These are phyloP conservation scores for Monosporozyma yasuniensis DNA, from an alignment of 805 yeast species.

Conservation along the genomic window DNA sequence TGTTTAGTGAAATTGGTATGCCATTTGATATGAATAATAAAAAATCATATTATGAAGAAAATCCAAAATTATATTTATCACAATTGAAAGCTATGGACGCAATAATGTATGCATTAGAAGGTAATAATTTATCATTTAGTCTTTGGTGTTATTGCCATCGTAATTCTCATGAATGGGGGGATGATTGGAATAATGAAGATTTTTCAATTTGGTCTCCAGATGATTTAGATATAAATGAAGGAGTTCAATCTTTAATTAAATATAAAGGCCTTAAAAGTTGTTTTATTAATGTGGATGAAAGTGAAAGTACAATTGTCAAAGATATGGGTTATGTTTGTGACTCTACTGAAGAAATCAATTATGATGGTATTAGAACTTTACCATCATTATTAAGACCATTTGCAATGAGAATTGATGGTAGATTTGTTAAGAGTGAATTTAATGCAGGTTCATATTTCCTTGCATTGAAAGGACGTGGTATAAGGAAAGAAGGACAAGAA, in stretches of 20 bases:
- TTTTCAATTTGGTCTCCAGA: constrained; percentile 77
- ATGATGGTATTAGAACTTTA: constrained; percentile 60
- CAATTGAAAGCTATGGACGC: constrained; percentile 86
- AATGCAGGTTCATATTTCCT: constrained; percentile 33
- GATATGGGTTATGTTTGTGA: neutral
- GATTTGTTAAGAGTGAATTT: constrained; percentile 46
- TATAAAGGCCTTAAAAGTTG: neutral
- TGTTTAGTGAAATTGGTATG: constrained; percentile 94
- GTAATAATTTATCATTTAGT: constrained; percentile 59
- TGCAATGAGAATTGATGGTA: constrained; percentile 57
- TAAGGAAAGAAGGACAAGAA: constrained; percentile 7
- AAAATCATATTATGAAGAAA: constrained; percentile 42
- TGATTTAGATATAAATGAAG: constrained; percentile 27
- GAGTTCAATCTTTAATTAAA: neutral
- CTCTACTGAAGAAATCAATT: constrained; percentile 8
- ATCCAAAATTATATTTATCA: constrained; percentile 60
- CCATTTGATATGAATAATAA: constrained; percentile 92
- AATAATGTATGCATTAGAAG: constrained; percentile 67
- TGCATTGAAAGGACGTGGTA: constrained; percentile 37
- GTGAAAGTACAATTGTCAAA: neutral
- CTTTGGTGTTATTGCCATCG: constrained; percentile 76
- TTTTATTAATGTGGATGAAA: neutral
- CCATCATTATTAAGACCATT: constrained; percentile 73
- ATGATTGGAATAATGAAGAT: constrained; percentile 89
- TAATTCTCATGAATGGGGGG: constrained; percentile 82